These are phyloP conservation scores for Pelargonium australe DNA, from an alignment of 441 rosid genomes.

Conservation along the genomic window DNA sequence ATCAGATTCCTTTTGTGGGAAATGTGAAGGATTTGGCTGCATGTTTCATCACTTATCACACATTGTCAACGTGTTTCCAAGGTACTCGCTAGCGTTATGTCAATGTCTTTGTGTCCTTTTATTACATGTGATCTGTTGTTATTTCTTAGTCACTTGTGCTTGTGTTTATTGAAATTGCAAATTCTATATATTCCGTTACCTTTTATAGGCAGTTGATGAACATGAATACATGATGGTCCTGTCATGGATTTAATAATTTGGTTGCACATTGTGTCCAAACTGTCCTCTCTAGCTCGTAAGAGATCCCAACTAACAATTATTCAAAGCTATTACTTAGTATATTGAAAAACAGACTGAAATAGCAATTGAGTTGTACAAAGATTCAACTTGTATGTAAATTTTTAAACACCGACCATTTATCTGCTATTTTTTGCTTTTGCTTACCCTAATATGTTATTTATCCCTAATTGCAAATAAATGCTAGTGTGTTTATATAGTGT, in stretches of 20 bases:
- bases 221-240: neutral
- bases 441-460: neutral
- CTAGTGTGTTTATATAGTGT: neutral
- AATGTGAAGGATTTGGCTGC: constrained; percentile 32
- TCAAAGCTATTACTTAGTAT: neutral
- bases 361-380: neutral
- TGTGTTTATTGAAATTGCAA: neutral
- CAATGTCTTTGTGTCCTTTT: neutral
- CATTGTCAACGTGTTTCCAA: constrained; percentile 24
- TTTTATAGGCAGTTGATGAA: neutral
- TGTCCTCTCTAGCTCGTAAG: neutral
- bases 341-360: neutral
- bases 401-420: neutral
- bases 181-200: neutral
- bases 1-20: constrained; percentile 32
- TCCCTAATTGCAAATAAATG: neutral
- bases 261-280: neutral
- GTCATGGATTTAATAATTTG: neutral
- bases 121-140: neutral
- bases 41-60: constrained; percentile 42
- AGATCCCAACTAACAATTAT: neutral
- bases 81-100: constrained; percentile 23
- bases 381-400: neutral
- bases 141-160: neutral
- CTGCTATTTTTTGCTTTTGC: neutral